Evolutionary conservation across 139 green algal species (phyloP).

Genomic region (Chlorella sp.): DNA sequence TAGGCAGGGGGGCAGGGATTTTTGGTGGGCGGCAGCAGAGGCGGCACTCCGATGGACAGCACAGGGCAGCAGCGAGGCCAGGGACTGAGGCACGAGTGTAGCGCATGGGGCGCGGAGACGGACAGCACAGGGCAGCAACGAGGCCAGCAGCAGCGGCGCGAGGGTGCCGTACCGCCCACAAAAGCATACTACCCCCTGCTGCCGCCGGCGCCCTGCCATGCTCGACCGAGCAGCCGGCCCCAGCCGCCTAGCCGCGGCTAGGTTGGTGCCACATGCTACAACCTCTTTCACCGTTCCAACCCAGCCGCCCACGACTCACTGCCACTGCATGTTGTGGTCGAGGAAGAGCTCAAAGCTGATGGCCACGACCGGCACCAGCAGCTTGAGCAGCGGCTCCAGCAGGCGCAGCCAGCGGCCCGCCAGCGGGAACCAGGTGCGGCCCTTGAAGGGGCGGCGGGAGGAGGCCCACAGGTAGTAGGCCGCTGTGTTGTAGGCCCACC

Average conservation of each 20-base stretch:
- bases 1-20: too few species aligned
- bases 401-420: conserved; percentile 5
- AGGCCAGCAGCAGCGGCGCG: neutral
- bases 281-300: too few species aligned
- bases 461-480: neutral
- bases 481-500: conserved; percentile 30
- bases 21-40: neutral
- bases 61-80: too few species aligned
- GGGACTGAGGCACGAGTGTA: neutral
- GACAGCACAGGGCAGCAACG: too few species aligned
- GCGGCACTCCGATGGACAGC: too few species aligned
- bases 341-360: conserved; percentile 42
- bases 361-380: conserved; percentile 26
- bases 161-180: neutral
- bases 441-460: conserved; percentile 1
- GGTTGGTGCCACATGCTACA: too few species aligned
- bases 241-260: too few species aligned
- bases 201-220: too few species aligned
- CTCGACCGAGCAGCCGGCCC: too few species aligned
- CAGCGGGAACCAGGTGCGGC: conserved; percentile 31
- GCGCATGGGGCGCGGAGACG: too few species aligned
- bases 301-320: neutral
- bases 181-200: too few species aligned
- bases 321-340: conserved; percentile 27
- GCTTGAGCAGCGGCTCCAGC: conserved; percentile 39